Evolutionary conservation across 176 grass and related monocot species (phyloP), one percentile per base, ranked within the genome.

Genomic region (Juncus inflexus): DNA sequence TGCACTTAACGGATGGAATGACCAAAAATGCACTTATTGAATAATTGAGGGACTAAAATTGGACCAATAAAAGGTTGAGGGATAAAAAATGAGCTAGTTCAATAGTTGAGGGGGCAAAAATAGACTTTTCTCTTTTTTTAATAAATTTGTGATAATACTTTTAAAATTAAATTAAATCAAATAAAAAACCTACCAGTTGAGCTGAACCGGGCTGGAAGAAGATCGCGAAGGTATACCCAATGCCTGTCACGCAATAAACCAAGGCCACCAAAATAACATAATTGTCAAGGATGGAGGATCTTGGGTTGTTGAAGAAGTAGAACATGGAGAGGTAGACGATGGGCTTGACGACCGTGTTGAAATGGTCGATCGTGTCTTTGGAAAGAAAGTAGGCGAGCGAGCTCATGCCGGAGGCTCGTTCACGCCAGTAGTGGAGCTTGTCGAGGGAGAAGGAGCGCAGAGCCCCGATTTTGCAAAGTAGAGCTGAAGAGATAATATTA

Each of bases 261-360:
- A 95, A 76, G 5, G 82, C 90, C 0, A 95, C 60, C 12, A 95
- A 78, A 52, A 95, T 76, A 0, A 95, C 10, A 8, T 95, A 95
- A 72, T 95, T 95, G 9, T 83, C 85, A 55, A 78, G 77, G 52
- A 95, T 86, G 7, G 90, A 89, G 16, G 90, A 95, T n/a, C 90
- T 75, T 0, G 90, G 90, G 8, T 95, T 89, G 76, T 95, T 95
- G 65, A 95, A 95, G 79, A 95, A 95, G 76, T 95, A 95, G 74
- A 95, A 95, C 85, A 95, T 95, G 53, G 85, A 95, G 5, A 95
- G 82, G 78, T 95, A 95, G 28, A 89, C 90, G 1, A 95, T 82
- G 3, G 90, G 90, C 74, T 95, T 95, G 60, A 95, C 60, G 2
- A 95, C 77, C 3, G 90, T 89, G 74, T 89, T 95, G 69, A 95